Base-by-base conservation (phyloP, 129 eudicot genomes). In the Centella asiatica region DNA sequence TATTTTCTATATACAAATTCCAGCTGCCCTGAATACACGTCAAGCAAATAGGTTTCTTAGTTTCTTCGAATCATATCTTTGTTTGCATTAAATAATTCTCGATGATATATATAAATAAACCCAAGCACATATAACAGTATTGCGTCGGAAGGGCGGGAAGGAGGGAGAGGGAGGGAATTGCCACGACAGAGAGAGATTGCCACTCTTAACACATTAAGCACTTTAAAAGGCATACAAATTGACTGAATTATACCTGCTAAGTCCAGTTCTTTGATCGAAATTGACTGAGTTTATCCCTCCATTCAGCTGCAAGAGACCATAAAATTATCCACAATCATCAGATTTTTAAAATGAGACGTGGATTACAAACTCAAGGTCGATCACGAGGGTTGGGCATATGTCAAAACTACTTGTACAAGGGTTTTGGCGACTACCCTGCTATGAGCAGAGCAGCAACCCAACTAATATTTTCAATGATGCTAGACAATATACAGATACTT, bases 191-290 rank as follows among this genome's bases (percentile, higher is more conserved):
- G 33, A 12, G 18, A 11, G 13, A 55, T 17, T 17, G 22, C 11
- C 22, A 10, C 22, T 14, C 4, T 26, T 53, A 1, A 5, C 33
- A 13, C 28, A 2, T 55, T 18, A 37, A 55, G 26, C 58, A 27
- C 32, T 11, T 18, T 1, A 39, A 39, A 31, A 0, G 22, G 17
- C 7, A 19, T 24, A 23, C 18, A 20, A 33, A 57, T 31, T n/a
- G 45, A 57, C 63, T 19, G 12, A 25, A 33, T 34, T 11, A n/a
- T 62, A 84, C 87, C 83, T 74, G 81, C 68, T 70, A 90, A 48
- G 95, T 78, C 90, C 94, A 86, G 75, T 90, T 90, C 83, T 90
- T 84, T n/a, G 97, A 85, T 37, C 97, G 71, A 58, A 86, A 81
- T 53, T 82, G 87, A n/a, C 95, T 83, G 27, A 90, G 87, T 71